Evolutionary conservation across 345 rosid species (phyloP).

Genomic region (Chamaenerion angustifolium): DNA sequence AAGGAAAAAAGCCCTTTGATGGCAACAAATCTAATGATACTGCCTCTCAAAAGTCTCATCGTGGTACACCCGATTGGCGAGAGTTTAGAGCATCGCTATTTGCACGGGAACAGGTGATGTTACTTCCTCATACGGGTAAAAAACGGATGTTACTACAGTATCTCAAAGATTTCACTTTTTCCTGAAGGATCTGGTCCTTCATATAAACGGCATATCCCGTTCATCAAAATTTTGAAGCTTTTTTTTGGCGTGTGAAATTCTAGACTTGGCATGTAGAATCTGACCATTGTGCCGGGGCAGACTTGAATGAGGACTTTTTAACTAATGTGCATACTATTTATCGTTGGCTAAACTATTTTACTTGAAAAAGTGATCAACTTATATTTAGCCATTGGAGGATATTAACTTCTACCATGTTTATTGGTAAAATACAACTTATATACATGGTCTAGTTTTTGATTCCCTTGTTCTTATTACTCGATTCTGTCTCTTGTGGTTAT

Average conservation of each 20-base stretch:
- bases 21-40: constrained; percentile 40
- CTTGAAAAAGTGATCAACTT: background rate
- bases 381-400: background rate
- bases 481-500: constrained; percentile 1
- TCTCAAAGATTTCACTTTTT: background rate
- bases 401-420: too few relatives aligned
- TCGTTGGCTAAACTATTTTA: too few relatives aligned
- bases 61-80: constrained; percentile 58
- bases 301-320: too few relatives aligned
- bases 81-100: constrained; percentile 75
- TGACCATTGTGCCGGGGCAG: too few relatives aligned
- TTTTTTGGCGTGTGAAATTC: too few relatives aligned
- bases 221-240: too few relatives aligned
- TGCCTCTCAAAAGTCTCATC: constrained; percentile 38
- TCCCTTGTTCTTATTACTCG: background rate
- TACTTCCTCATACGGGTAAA: constrained; percentile 1
- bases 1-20: constrained; percentile 39
- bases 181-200: too few relatives aligned
- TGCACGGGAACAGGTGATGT: constrained; percentile 58
- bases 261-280: too few relatives aligned
- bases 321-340: too few relatives aligned
- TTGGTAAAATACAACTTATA: too few relatives aligned
- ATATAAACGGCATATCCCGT: too few relatives aligned
- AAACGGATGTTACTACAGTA: background rate
- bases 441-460: too few relatives aligned